phyloP scores from a whole-genome alignment of 257 asterid species.

The Gentiana dahurica region DNA sequence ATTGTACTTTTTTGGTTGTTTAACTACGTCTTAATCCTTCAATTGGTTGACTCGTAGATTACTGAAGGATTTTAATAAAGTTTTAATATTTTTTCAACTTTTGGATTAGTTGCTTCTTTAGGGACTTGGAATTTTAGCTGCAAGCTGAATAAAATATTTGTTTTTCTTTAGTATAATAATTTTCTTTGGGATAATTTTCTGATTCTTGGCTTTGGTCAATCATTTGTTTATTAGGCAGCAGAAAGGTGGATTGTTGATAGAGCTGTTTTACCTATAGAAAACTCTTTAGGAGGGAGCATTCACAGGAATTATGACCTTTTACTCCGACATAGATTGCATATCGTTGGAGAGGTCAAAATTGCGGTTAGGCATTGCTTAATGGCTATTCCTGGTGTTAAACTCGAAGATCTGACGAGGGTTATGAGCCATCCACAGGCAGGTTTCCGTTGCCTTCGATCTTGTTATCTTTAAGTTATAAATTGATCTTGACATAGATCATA shows the following conservation, averaged over 20 bases:
- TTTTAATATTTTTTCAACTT: not conserved
- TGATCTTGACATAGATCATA: constrained; percentile 4
- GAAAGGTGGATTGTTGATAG: constrained; percentile 96
- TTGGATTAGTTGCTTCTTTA: not conserved
- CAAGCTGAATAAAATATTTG: not conserved
- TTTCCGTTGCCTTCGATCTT: constrained; percentile 7
- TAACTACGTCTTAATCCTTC: too few relatives aligned
- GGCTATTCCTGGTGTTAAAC: constrained; percentile 66
- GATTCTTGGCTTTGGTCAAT: too few relatives aligned
- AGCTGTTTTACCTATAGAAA: constrained; percentile 96
- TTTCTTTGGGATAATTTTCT: too few relatives aligned
- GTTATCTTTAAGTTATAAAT: not conserved
- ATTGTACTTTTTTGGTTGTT: not conserved
- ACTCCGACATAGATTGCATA: constrained; percentile 87
- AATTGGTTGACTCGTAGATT: not conserved
- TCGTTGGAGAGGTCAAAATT: constrained; percentile 98
- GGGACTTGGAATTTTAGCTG: too few relatives aligned
- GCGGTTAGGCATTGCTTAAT: constrained; percentile 81
- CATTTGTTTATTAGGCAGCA: constrained; percentile 46
- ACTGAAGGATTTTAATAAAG: not conserved
- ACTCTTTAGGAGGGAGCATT: constrained; percentile 95
- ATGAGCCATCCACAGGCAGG: constrained; percentile 99
- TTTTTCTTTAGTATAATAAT: not conserved
- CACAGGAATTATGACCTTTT: constrained; percentile 96
- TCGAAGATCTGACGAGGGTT: constrained; percentile 76